Base-by-base conservation (phyloP, 768 basidiomycete species). In the Russula sp. region DNA sequence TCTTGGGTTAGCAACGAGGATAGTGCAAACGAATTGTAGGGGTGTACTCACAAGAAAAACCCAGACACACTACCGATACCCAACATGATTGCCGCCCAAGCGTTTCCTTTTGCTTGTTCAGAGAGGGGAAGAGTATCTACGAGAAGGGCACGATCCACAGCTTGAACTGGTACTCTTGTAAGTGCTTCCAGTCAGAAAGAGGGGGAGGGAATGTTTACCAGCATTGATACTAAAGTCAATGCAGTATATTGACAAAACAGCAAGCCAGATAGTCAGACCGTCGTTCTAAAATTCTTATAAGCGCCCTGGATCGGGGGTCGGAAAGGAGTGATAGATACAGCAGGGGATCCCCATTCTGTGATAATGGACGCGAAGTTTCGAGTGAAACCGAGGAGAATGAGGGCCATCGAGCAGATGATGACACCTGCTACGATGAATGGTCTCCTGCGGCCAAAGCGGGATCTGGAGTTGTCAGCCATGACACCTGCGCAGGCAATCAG, bases 81-180 rank as follows among this genome's bases (percentile, higher is more conserved):
- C 50, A 89, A 76, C 92, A 97, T 95, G n/a, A 89, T 78, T 0
- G 91, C 92, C 0, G 93, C 95, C 95, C 95, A 98, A 0, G 95
- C 95, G 71, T 95, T 97, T 0, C 90, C 94, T 9, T 82, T 77
- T 6, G 94, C 85, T 72, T 98, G 95, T 31, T 84, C 78, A 1
- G 81, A 71, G 0, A 88, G 76, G 0, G 93, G 87, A 4, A 96
- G 73, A 0, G 82, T 89, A 71, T 98, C 95, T 0, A 98, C 91
- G 8, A 98, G 77, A 10, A 97, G 80, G 0, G 94, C 91, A 53
- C 95, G 89, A 72, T 97, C 93, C 20, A 93, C 84, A 0, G 94
- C 91, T 78, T 89, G 89, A 2, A 95, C 93, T 88, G 68, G 55
- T 40, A 34, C 57, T 10, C 16, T 11, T 27, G 44, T 63, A 55